Base-by-base conservation (phyloP, 371 early-diverging fungal genomes). In the Zopfochytrium polystomum region DNA sequence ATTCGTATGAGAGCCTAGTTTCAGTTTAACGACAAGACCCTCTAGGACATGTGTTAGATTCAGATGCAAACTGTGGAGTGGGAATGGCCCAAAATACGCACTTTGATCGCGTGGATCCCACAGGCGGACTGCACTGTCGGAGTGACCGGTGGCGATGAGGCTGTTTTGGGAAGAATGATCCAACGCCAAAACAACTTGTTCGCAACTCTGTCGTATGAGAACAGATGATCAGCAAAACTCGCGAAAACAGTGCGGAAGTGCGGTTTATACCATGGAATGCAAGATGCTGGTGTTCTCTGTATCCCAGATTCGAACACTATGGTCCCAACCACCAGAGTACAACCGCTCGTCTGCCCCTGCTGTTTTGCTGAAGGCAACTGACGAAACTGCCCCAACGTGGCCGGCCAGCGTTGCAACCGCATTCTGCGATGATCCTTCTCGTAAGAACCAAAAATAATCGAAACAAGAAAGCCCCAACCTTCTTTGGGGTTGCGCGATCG, bases 251-350 rank as follows among this genome's bases (percentile, higher is more conserved):
- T 22, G 25, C 29, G 20, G 25, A n/a, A n/a, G n/a, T n/a, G n/a
- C n/a, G n/a, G n/a, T n/a, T n/a, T 46, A 22, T 59, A 89, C 86
- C 82, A 88, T 90, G 45, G 93, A 90, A 4, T 78, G 60, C 45
- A 85, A 61, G 60, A 90, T 90, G 38, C 85, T 80, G 53, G 83
- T 83, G 38, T 82, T 75, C 45, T 85, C 87, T 46, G 92, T 69
- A 67, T 96, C 92, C 96, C 97, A 96, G 4, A 83, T 72, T 51
- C 95, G 81, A 38, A 95, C 82, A 34, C 93, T 86, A 68, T 95
- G 95, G 77, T 96, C 97, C 87, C 88, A 89, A 54, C 95, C 93
- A 71, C 90, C 94, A 44, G 87, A 84, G 73, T 84, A 94, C 55
- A 93, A 59, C 35, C 70, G 74, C 58, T 73, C 76, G 51, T 81